A percentile compares a stretch with the other conserved stretches of the same genome.
Conservation (phyloP, 805 yeast species). For the Monosporozyma solicola region DNA sequence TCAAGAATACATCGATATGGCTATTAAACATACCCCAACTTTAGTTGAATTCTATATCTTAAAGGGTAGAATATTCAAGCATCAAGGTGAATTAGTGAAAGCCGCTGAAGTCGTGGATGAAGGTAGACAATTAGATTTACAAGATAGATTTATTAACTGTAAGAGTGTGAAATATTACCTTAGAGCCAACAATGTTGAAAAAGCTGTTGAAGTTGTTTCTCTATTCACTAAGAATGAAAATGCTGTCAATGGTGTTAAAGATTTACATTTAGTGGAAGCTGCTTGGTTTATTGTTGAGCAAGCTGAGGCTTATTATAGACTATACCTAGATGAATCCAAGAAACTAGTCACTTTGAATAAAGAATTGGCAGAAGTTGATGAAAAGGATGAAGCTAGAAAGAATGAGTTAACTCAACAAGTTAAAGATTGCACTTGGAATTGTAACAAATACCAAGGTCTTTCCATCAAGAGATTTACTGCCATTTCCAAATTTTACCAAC, state of each 20-base stretch:
- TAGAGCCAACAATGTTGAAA: constrained; percentile 63
- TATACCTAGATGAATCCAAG: constrained; percentile 34
- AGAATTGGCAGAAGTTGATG: constrained; percentile 6
- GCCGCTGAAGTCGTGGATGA: constrained; percentile 62
- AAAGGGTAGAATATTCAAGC: constrained; percentile 75
- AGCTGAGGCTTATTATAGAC: constrained; percentile 71
- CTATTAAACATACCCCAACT: constrained; percentile 70
- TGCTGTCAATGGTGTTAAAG: constrained; percentile 76
- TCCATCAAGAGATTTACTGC: constrained; percentile 72
- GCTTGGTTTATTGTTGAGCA: constrained; percentile 79
- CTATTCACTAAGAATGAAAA: constrained; percentile 80
- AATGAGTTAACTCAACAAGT: constrained; percentile 20
- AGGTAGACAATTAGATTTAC: constrained; percentile 71
- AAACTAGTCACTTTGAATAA: constrained; percentile 8
- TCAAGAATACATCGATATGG: constrained; percentile 45
- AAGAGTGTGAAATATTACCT: constrained; percentile 77
- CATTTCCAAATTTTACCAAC: constrained; percentile 56
- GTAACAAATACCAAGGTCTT: constrained; percentile 49
- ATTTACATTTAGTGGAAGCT: constrained; percentile 84
- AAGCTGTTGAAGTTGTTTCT: constrained; percentile 65
- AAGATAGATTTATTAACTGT: constrained; percentile 86
- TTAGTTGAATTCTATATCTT: constrained; percentile 72
- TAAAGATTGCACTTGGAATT: constrained; percentile 36
- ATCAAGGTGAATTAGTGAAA: constrained; percentile 46
- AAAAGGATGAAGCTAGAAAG: constrained; percentile 20